Conservation (phyloP, 2,329 filamentous ascomycete genomes). For the Ophiosphaerella herpotricha region DNA sequence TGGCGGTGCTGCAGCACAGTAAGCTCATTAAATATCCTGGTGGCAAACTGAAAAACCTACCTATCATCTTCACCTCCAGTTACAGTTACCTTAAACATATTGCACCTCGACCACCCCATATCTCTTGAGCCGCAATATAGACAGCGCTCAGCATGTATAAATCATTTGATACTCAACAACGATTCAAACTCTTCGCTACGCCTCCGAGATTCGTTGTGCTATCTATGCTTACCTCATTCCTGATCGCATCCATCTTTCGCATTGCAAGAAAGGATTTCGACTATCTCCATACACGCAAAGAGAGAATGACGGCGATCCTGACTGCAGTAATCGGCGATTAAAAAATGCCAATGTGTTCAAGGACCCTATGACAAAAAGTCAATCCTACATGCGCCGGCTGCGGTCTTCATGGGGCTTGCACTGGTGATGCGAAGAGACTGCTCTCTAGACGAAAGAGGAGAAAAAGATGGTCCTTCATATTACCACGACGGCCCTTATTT, state of each 20-base stretch:
- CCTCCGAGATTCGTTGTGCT: conserved; percentile 12
- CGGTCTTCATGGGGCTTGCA: conserved; percentile 15
- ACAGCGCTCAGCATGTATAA: conserved; percentile 2
- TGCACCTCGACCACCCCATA: too few relatives aligned
- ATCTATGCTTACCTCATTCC: conserved; percentile 16
- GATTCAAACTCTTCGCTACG: conserved; percentile 7
- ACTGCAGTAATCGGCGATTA: conserved; percentile 1
- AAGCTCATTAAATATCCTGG: too few relatives aligned
- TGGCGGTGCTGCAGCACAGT: too few relatives aligned
- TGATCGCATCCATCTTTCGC: conserved; percentile 7
- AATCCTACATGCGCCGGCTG: conserved; percentile 6
- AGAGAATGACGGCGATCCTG: conserved; percentile 4
- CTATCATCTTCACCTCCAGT: too few relatives aligned
- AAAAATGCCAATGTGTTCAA: background rate
- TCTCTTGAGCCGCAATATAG: background rate
- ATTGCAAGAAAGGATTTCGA: conserved; percentile 1
- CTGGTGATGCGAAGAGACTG: conserved; percentile 15
- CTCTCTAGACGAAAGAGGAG: background rate
- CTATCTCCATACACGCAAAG: conserved; percentile 4
- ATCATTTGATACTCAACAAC: conserved; percentile 8
- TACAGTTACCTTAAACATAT: too few relatives aligned
- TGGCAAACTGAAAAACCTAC: too few relatives aligned
- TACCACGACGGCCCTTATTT: background rate
- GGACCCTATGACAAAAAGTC: background rate
- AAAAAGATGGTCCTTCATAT: background rate